Evolutionary conservation across 2,329 filamentous ascomycete species (phyloP).

Genomic region (Parastagonospora avenae): DNA sequence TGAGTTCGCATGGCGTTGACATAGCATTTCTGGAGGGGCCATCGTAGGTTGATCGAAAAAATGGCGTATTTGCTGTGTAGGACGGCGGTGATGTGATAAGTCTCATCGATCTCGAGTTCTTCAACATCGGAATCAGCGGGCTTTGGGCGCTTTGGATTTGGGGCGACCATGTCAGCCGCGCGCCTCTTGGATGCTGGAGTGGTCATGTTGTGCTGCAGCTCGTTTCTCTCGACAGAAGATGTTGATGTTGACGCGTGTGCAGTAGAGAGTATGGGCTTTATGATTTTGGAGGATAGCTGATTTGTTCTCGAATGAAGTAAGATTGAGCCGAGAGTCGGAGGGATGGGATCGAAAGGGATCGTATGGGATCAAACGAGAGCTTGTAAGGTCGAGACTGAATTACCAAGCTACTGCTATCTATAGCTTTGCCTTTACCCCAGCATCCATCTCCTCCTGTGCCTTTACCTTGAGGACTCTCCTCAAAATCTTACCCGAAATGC

Average conservation of each 20-base stretch:
- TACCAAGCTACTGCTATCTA: conserved; percentile 26
- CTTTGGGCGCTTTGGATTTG: not conserved
- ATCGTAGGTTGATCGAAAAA: not conserved
- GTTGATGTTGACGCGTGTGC: too few relatives aligned
- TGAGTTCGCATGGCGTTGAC: not conserved
- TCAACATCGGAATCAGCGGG: not conserved
- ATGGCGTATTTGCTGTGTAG: not conserved
- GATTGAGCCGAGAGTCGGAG: not conserved
- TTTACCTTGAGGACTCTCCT: conserved; percentile 51
- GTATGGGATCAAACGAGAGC: not conserved
- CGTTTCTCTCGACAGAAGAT: not conserved
- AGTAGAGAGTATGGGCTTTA: too few relatives aligned
- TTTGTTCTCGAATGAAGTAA: not conserved
- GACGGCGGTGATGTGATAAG: not conserved
- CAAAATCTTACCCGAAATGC: conserved; percentile 54
- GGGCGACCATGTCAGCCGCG: not conserved
- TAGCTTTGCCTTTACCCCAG: conserved; percentile 49
- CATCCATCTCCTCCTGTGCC: conserved; percentile 48
- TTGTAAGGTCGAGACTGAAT: not conserved
- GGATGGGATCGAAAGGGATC: not conserved
- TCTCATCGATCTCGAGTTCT: not conserved
- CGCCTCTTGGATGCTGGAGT: not conserved
- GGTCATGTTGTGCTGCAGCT: not conserved
- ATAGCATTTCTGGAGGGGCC: not conserved
- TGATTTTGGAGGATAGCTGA: too few relatives aligned